Percentiles rank a stretch among this genome's conserved stretches.
phyloP scores from a whole-genome alignment of 352 stramenopile species.

The Phytopythium cucurbitacearum region DNA sequence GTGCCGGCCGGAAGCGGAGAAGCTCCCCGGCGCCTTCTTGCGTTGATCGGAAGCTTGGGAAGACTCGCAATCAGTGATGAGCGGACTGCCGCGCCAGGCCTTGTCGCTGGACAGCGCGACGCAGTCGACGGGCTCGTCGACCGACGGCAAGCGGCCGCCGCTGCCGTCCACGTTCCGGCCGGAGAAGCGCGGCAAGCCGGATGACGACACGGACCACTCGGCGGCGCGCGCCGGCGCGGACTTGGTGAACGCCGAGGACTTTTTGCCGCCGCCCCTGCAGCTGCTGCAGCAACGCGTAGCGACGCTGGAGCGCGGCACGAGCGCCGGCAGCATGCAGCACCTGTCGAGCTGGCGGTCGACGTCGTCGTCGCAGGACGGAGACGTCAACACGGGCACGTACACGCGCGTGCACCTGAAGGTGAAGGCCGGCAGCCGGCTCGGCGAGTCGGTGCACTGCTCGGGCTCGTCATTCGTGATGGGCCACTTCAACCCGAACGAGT shows the following conservation, averaged over 20 bases:
- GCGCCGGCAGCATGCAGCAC: constrained; percentile 20
- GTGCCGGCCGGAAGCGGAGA: too few relatives aligned
- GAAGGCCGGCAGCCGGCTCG: constrained; percentile 61
- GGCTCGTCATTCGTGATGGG: constrained; percentile 84
- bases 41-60: too few relatives aligned
- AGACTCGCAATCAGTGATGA: constrained; percentile 4
- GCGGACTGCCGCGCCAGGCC: constrained; percentile 8
- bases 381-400: constrained; percentile 81
- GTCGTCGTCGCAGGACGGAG: constrained; percentile 28
- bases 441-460: constrained; percentile 74
- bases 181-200: constrained; percentile 36
- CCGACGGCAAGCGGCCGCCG: constrained; percentile 44
- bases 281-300: background rate
- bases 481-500: constrained; percentile 85
- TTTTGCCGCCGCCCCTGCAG: constrained; percentile 1
- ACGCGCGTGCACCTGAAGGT: constrained; percentile 76
- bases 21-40: too few relatives aligned
- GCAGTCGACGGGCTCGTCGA: constrained; percentile 19
- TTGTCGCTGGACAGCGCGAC: constrained; percentile 10
- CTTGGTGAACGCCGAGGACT: constrained; percentile 15
- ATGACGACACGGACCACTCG: constrained; percentile 6
- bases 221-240: constrained; percentile 4
- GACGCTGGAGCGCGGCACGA: background rate
- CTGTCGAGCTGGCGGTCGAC: constrained; percentile 30
- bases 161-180: constrained; percentile 35